Evolutionary conservation across 2,329 filamentous ascomycete species (phyloP).

Genomic region (Fusarium papillatum): DNA sequence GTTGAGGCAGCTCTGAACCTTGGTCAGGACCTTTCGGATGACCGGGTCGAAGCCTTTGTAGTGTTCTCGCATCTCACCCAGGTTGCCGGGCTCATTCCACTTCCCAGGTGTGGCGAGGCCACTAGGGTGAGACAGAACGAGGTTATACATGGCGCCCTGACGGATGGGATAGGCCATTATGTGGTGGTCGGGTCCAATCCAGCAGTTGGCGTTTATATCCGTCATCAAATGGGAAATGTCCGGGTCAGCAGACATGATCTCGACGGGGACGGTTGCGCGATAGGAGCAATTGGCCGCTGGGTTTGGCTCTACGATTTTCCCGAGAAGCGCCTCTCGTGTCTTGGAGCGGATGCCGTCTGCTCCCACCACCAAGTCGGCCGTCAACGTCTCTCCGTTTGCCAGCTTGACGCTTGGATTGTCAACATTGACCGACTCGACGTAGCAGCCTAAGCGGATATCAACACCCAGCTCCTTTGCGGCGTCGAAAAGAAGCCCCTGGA

Average conservation of each 20-base stretch:
- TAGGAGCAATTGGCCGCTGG: constrained; percentile 1
- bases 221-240: neutral
- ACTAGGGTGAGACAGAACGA: neutral
- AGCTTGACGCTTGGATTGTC: neutral
- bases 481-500: neutral
- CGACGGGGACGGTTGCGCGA: constrained; percentile 4
- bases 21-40: neutral
- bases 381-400: neutral
- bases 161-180: neutral
- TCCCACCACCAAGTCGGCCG: neutral
- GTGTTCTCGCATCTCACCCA: neutral
- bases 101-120: neutral
- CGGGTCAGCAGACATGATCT: constrained; percentile 1
- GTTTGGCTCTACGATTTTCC: neutral
- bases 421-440: neutral
- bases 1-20: neutral
- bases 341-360: neutral
- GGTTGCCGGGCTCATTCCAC: neutral
- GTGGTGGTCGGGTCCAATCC: neutral
- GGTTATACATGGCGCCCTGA: neutral
- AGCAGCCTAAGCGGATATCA: neutral
- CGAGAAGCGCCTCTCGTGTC: neutral
- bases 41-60: neutral
- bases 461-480: neutral
- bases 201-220: neutral